Base-by-base conservation (phyloP, 768 basidiomycete genomes). In the Kwoniella bestiolae region DNA sequence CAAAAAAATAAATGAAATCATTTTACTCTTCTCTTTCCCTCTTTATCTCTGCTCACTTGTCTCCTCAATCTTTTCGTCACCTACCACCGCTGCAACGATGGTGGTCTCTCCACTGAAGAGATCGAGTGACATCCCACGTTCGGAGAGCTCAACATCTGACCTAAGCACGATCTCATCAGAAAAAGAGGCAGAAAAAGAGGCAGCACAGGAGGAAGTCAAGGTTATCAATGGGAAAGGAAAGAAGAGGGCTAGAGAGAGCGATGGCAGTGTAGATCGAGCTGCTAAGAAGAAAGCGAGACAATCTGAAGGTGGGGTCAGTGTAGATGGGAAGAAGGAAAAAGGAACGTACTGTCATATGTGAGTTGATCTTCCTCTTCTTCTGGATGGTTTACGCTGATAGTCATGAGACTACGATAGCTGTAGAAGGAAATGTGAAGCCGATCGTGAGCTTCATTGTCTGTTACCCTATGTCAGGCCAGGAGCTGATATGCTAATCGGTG, bases 201-300 rank as follows among this genome's bases (percentile, higher is more conserved):
- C 41, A 26, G 34, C 11, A 14, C 11, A 57, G 11, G 23, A 11
- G 11, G 35, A 45, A 46, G 46, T 47, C n/a, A 46, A 16, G 16
- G 59, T 14, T 18, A 21, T 23, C 41, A 21, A 11, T n/a, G 47
- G 23, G 23, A 60, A 58, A 46, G 31, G 45, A 23, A 60, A 51
- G 47, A 60, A 60, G 29, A 32, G 59, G 29, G 59, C 46, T 11
- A 60, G 59, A 18, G 46, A 51, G 14, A 60, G 59, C 25, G 59
- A 60, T 21, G 29, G 34, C 12, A 60, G 34, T 56, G 26, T 18
- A 8, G 11, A 21, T 4, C 28, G 35, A 29, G 8, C 8, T 12
- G 25, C 28, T 18, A 35, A 57, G 25, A 47, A 60, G 46, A 60
- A 60, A 18, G 28, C 56, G 5, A 47, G 59, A 16, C 26, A 51